phyloP scores from a whole-genome alignment of 106 monocot genomes.

The Alisma plantagoaquatica region DNA sequence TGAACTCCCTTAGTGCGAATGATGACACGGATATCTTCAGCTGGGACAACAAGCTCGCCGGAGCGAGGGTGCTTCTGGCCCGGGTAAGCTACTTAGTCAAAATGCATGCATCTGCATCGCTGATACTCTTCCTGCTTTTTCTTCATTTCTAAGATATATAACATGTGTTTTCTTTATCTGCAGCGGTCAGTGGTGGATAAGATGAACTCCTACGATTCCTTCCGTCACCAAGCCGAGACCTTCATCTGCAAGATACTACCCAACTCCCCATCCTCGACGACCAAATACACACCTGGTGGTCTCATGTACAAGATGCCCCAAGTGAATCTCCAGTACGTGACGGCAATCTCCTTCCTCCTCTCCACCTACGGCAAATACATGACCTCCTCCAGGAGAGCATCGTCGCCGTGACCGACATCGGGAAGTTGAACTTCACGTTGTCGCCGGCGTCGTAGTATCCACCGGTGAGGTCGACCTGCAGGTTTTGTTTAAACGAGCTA shows the following conservation, averaged over 20 bases:
- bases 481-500: too few species aligned
- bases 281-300: slow-evolving; percentile 56
- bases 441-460: too few species aligned
- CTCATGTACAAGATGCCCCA: slow-evolving; percentile 56
- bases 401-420: too few species aligned
- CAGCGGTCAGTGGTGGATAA: slow-evolving; percentile 30
- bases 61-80: slow-evolving; percentile 34
- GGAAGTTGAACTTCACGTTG: too few species aligned
- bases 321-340: slow-evolving; percentile 64
- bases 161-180: not conserved
- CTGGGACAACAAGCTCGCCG: slow-evolving; percentile 56
- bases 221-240: slow-evolving; percentile 46
- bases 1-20: slow-evolving; percentile 30
- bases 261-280: slow-evolving; percentile 44
- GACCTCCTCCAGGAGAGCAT: slow-evolving; percentile 6
- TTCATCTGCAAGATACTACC: slow-evolving; percentile 58
- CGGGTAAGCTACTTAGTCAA: slow-evolving; percentile 13
- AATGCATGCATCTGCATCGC: not conserved
- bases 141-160: not conserved
- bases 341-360: slow-evolving; percentile 47
- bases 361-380: slow-evolving; percentile 59
- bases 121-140: not conserved
- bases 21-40: slow-evolving; percentile 38
- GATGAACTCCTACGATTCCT: slow-evolving; percentile 23
- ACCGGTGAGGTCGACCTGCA: too few species aligned